Conservation (phyloP, 148 eudicot species). For the Rhododendron kiyosumense region DNA sequence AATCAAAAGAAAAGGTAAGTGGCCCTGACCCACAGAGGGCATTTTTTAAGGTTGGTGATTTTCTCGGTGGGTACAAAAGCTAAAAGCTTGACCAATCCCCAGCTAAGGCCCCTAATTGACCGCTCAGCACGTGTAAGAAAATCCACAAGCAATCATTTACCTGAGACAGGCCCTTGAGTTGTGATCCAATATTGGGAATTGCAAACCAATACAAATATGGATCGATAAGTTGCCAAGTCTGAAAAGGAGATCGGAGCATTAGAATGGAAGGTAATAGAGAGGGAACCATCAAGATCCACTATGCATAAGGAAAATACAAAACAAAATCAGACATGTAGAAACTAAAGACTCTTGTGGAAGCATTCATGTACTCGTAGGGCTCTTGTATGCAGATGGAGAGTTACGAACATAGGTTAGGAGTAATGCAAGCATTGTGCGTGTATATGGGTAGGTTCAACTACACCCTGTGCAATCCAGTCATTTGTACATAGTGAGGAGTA, state of each 20-base stretch:
- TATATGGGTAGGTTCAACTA: too few relatives aligned
- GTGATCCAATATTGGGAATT: conserved; percentile 76
- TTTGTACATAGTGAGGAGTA: too few relatives aligned
- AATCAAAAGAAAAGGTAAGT: too few relatives aligned
- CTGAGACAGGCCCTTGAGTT: conserved; percentile 88
- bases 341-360: neutral
- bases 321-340: neutral
- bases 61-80: neutral
- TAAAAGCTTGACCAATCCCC: neutral
- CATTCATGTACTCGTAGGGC: neutral
- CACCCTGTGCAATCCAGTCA: too few relatives aligned
- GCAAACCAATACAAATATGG: conserved; percentile 89
- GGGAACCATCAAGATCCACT: neutral
- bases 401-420: neutral
- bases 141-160: conserved; percentile 29
- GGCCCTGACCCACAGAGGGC: neutral
- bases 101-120: neutral
- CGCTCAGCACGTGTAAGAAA: neutral
- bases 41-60: neutral
- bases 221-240: conserved; percentile 96
- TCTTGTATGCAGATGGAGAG: neutral
- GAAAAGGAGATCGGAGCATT: conserved; percentile 11
- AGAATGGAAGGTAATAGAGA: neutral
- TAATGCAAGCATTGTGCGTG: too few relatives aligned
- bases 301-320: neutral